Evolutionary conservation across 2,329 filamentous ascomycete genomes (phyloP).

Genomic region (Penicillium fuscoglaucum): DNA sequence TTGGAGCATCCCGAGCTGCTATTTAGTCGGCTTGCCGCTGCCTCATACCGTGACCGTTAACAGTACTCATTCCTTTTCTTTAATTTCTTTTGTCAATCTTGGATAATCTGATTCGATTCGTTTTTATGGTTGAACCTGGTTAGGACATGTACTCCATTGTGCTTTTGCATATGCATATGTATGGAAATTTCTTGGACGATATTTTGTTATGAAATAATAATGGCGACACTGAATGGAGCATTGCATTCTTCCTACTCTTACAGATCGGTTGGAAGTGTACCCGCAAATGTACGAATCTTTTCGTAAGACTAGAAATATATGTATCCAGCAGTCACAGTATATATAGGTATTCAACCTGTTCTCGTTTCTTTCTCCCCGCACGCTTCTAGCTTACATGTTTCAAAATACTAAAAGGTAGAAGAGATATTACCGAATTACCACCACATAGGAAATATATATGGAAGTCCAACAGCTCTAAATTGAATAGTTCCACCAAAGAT

Average conservation of each 20-base stretch:
- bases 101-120: background rate
- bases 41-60: background rate
- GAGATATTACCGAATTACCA: background rate
- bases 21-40: conserved; percentile 21
- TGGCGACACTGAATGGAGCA: background rate
- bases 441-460: background rate
- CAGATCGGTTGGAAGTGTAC: background rate
- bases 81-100: background rate
- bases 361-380: background rate
- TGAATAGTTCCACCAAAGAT: background rate
- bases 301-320: background rate
- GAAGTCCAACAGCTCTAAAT: background rate
- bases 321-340: too few relatives aligned
- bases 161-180: conserved; percentile 9
- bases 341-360: background rate
- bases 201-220: conserved; percentile 4
- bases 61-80: background rate
- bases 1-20: conserved; percentile 48
- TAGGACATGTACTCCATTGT: conserved; percentile 2
- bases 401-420: background rate
- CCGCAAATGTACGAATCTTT: background rate
- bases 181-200: conserved; percentile 1
- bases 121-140: background rate
- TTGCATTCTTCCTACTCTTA: background rate
- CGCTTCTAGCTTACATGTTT: background rate